phyloP scores from a whole-genome alignment of 129 eudicot species.

The Saussurea involucrata region DNA sequence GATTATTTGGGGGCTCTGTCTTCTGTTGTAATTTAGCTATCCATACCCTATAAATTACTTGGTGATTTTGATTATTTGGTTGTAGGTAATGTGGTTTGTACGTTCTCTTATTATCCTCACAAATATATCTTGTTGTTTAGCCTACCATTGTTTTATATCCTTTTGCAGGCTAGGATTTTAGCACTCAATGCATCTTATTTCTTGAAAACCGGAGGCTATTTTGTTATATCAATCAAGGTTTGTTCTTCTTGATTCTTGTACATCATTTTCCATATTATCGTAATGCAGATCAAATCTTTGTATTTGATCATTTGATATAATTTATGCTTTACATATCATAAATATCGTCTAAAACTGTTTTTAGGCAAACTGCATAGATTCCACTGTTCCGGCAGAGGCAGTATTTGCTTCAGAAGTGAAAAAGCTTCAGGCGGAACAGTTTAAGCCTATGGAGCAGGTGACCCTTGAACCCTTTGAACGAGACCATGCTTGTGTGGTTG shows the following conservation, averaged over 20 bases:
- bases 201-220: constrained; percentile 87
- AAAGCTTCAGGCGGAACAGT: constrained; percentile 75
- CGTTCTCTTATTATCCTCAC: background rate
- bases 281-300: background rate
- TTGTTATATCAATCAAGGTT: constrained; percentile 87
- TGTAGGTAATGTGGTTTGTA: background rate
- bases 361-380: constrained; percentile 92
- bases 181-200: constrained; percentile 85
- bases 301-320: background rate
- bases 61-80: background rate
- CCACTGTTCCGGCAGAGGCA: constrained; percentile 85
- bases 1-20: background rate
- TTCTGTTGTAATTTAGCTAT: background rate
- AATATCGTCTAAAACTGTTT: background rate
- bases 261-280: background rate
- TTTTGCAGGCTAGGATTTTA: constrained; percentile 79
- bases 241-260: background rate
- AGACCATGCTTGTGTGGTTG: constrained; percentile 84
- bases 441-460: constrained; percentile 74
- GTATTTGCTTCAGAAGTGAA: constrained; percentile 87
- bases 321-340: background rate
- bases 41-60: background rate
- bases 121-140: background rate
- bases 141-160: background rate
- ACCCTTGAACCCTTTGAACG: constrained; percentile 82